Base-by-base conservation (phyloP, 192 early-diverging fungal species). In the Coemansia sp. region DNA sequence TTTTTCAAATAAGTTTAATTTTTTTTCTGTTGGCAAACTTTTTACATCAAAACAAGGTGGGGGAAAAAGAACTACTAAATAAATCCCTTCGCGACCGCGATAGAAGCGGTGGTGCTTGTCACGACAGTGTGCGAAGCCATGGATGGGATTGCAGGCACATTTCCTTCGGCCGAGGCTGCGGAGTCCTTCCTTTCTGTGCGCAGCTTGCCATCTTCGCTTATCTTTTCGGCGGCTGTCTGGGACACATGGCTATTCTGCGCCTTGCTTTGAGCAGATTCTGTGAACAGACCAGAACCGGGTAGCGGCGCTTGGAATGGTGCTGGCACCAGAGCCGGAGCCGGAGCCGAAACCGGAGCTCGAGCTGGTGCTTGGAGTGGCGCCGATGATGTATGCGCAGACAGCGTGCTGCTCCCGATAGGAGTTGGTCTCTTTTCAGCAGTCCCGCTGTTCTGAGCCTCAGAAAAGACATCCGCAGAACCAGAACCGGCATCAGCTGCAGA, bases 71-170 rank as follows among this genome's bases (percentile, higher is more conserved):
- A n/a, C n/a, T n/a, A n/a, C n/a, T 45, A 16, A 11, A 16, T 8
- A 36, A 36, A 45, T 45, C 16, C 8, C 10, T 45, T 45, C 12
- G 42, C 42, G 16, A 14, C 42, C 5, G 42, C 62, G 3, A 70
- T 50, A 4, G 66, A 29, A 14, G n/a, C n/a, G n/a, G 71, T 58
- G 12, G 36, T 38, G 20, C 71, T 61, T 30, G 51, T 36, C 55
- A 78, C 71, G 4, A 58, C 34, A 6, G 67, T 40, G 55, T 78
- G 76, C 5, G 76, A 63, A 5, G 61, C 71, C 76, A 78, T 73
- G n/a, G 71, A 78, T 25, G 76, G 32, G 10, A 72, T 69, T 20
- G 34, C 60, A 4, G 34, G 55, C 11, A 28, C 51, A 1, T 11
- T 52, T 29, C 32, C 54, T 20, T 50, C 33, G 11, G 49, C n/a